A percentile compares a stretch with the other conserved stretches of the same genome.
Conservation (phyloP, 768 basidiomycete species). For the Rhodotorula toruloides region DNA sequence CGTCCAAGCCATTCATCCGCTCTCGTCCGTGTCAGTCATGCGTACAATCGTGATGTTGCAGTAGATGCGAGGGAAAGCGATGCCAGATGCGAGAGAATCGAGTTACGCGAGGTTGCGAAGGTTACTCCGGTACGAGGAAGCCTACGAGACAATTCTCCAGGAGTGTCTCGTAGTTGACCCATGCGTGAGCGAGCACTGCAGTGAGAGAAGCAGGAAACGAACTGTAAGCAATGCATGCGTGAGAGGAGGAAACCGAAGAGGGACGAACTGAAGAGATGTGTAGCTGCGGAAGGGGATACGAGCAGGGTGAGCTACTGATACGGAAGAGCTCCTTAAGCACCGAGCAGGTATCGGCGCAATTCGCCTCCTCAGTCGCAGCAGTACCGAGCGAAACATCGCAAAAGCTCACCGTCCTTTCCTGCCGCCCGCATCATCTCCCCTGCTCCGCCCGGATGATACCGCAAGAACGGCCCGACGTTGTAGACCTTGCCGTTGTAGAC, state of each 20-base stretch:
- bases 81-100: too few species aligned
- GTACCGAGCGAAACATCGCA: background rate
- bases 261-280: constrained; percentile 79
- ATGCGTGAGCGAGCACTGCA: constrained; percentile 81
- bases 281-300: constrained; percentile 44
- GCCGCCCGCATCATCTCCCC: constrained; percentile 91
- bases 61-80: too few species aligned
- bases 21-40: too few species aligned
- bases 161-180: constrained; percentile 97
- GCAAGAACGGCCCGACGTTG: constrained; percentile 85
- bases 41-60: too few species aligned
- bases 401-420: constrained; percentile 68
- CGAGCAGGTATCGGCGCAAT: background rate
- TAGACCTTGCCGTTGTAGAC: constrained; percentile 90
- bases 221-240: background rate
- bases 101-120: too few species aligned
- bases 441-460: constrained; percentile 91
- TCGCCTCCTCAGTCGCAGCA: too few species aligned
- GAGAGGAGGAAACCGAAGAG: background rate
- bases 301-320: background rate
- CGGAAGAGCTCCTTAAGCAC: background rate
- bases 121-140: constrained; percentile 66
- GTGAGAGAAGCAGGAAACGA: background rate
- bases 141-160: constrained; percentile 88
- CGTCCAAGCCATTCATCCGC: too few species aligned